Conservation (phyloP, 108 stramenopile genomes). For the Bacterosira constricta region DNA sequence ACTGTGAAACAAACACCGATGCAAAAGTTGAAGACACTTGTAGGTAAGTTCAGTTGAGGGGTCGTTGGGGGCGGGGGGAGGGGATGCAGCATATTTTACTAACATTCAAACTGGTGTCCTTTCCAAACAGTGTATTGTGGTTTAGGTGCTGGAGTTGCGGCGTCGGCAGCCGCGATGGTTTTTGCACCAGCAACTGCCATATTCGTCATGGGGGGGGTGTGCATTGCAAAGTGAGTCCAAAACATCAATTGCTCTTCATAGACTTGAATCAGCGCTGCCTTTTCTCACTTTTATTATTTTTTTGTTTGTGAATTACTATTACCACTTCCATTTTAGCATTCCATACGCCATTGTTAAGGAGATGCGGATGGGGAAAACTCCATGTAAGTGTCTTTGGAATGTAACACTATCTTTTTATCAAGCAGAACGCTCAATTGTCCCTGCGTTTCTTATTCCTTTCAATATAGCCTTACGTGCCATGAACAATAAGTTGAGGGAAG, state of each 20-base stretch:
- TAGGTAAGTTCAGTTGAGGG: neutral
- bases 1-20: slow-evolving; percentile 7
- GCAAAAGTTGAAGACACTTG: slow-evolving; percentile 13
- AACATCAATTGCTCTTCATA: neutral
- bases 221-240: slow-evolving; percentile 24
- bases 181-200: slow-evolving; percentile 5
- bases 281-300: neutral
- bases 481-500: slow-evolving; percentile 21
- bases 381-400: slow-evolving; percentile 9
- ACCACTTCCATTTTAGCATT: neutral
- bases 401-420: no score
- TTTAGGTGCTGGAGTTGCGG: slow-evolving; percentile 7
- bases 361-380: neutral
- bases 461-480: slow-evolving; percentile 16
- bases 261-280: neutral
- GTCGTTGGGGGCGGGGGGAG: no score
- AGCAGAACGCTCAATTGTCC: neutral
- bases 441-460: neutral
- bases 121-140: neutral
- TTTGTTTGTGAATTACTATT: neutral
- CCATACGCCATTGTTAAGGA: slow-evolving; percentile 1
- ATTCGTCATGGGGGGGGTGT: slow-evolving; percentile 17
- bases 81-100: no score
- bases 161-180: slow-evolving; percentile 17
- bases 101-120: neutral